phyloP scores from a whole-genome alignment of 805 yeast species.

The Candida koratica region DNA sequence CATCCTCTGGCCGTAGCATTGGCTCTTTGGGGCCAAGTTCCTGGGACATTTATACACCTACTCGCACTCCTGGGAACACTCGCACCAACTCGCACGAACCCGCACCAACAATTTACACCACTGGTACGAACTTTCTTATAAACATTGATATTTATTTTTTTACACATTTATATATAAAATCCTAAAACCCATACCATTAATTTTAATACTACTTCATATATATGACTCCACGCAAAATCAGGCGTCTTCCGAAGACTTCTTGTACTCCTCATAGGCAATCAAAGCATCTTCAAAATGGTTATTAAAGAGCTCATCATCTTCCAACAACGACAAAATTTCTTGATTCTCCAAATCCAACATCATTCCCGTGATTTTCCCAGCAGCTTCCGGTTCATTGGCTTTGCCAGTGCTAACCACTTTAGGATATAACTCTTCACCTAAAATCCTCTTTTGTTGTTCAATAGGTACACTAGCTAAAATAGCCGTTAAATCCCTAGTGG shows the following conservation, averaged over 20 bases:
- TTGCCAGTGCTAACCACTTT: conserved; percentile 82
- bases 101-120: too few species aligned
- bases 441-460: conserved; percentile 93
- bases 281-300: conserved; percentile 92
- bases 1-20: too few species aligned
- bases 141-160: conserved; percentile 19
- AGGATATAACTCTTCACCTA: conserved; percentile 96
- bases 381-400: conserved; percentile 89
- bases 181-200: conserved; percentile 23
- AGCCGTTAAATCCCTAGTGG: conserved; percentile 56
- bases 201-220: conserved; percentile 19
- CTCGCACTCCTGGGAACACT: too few species aligned
- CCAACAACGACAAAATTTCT: conserved; percentile 83
- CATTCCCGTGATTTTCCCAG: conserved; percentile 99
- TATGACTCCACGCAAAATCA: conserved; percentile 11
- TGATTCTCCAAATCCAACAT: conserved; percentile 90
- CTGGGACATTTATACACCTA: too few species aligned
- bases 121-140: background rate
- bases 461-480: conserved; percentile 63
- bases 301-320: conserved; percentile 84
- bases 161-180: conserved; percentile 21
- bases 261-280: conserved; percentile 89
- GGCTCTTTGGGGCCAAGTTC: background rate
- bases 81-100: too few species aligned
- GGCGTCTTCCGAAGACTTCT: conserved; percentile 44